phyloP scores from a whole-genome alignment of 164 flowering plant species.

The Buxus sempervirens region DNA sequence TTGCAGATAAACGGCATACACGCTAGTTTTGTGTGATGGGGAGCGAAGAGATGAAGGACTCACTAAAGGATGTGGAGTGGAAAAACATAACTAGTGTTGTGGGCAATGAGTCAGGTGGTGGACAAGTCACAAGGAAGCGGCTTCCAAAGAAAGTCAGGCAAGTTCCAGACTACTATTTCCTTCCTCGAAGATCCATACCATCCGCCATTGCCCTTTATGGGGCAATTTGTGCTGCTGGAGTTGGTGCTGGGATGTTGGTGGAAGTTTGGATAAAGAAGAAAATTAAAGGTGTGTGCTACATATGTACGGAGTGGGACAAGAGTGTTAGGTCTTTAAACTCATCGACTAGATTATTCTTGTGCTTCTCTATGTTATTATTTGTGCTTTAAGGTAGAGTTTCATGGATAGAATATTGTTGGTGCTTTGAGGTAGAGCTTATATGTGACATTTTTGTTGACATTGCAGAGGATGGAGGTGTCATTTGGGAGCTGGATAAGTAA shows the following conservation, averaged over 20 bases:
- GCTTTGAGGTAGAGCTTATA: neutral
- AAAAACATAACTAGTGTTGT: constrained; percentile 36
- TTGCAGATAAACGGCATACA: too few species aligned
- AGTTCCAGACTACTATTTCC: constrained; percentile 79
- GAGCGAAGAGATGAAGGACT: constrained; percentile 48
- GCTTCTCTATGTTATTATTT: neutral
- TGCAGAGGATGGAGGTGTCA: too few species aligned
- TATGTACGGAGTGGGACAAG: neutral
- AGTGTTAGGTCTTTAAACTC: neutral
- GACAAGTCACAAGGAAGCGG: constrained; percentile 46
- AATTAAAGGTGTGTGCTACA: constrained; percentile 46
- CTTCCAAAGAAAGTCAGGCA: constrained; percentile 61
- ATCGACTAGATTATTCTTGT: neutral
- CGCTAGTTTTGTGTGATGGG: too few species aligned
- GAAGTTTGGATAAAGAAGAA: constrained; percentile 83
- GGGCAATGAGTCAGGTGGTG: constrained; percentile 27
- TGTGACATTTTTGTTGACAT: neutral
- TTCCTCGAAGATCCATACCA: constrained; percentile 68
- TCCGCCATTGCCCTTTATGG: constrained; percentile 63
- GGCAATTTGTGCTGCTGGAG: constrained; percentile 61
- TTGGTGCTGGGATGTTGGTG: constrained; percentile 84
- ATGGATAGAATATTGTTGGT: too few species aligned
- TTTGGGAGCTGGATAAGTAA: too few species aligned
- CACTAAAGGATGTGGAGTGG: constrained; percentile 58
- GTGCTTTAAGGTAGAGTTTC: too few species aligned